These are phyloP conservation scores for Polygonum aviculare DNA, from an alignment of 148 eudicot species.

Conservation along the genomic window DNA sequence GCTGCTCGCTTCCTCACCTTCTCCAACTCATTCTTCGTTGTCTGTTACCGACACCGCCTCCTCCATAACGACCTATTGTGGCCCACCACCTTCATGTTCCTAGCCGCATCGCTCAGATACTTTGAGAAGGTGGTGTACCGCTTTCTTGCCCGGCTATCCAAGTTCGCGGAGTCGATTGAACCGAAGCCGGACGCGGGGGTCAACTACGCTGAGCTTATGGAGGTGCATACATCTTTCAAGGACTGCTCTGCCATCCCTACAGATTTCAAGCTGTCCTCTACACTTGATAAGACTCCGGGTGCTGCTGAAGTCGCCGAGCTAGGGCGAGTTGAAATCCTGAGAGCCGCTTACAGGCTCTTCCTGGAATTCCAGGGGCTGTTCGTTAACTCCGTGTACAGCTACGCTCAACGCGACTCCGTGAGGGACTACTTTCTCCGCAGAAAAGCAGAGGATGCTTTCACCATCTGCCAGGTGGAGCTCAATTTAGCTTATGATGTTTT, in stretches of 20 bases:
- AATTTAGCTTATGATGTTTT: not conserved
- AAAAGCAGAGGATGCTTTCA: not conserved
- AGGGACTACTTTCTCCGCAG: not conserved
- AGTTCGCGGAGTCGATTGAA: not conserved
- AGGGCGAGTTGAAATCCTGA: too few species aligned
- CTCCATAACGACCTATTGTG: not conserved
- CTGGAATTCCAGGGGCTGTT: not conserved
- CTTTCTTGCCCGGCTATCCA: not conserved
- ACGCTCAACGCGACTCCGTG: not conserved
- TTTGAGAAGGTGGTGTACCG: not conserved
- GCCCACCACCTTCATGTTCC: not conserved
- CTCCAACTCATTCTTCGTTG: not conserved
- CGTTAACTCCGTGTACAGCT: not conserved
- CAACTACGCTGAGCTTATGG: not conserved
- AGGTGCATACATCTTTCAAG: too few species aligned
- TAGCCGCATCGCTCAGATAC: not conserved
- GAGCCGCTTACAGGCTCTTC: not conserved
- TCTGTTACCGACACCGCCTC: too few species aligned
- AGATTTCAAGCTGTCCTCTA: too few species aligned
- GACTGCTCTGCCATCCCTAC: too few species aligned
- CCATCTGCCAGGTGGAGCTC: not conserved
- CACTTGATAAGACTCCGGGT: too few species aligned
- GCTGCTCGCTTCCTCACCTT: conserved; percentile 5
- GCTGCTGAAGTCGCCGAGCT: too few species aligned
- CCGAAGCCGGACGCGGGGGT: not conserved